Evolutionary conservation across 805 yeast genomes (phyloP).

Genomic region (Kuraishia piskuri): DNA sequence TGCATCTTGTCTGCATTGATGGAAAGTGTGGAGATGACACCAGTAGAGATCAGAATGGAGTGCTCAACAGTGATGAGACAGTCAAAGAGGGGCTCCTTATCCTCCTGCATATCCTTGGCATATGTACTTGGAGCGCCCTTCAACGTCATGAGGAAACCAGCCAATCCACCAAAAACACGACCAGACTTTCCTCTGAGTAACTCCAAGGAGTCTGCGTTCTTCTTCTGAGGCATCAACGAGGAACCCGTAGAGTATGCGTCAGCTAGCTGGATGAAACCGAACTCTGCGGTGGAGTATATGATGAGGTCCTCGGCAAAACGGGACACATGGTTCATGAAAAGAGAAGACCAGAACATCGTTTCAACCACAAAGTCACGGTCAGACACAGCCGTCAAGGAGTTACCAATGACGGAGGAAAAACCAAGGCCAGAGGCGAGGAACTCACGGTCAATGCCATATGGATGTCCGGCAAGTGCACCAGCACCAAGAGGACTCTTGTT

Average conservation of each 20-base stretch:
- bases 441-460: constrained; percentile 97
- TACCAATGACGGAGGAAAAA: constrained; percentile 83
- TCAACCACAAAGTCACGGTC: constrained; percentile 98
- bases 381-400: constrained; percentile 92
- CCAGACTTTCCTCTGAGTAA: constrained; percentile 95
- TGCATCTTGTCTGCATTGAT: constrained; percentile 74
- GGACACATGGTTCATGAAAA: constrained; percentile 93
- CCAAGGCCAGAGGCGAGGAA: constrained; percentile 74
- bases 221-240: constrained; percentile 98
- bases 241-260: constrained; percentile 99
- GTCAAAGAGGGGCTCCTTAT: constrained; percentile 97
- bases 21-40: constrained; percentile 81
- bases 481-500: constrained; percentile 91
- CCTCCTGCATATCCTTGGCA: constrained; percentile 98
- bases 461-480: constrained; percentile 99
- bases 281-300: constrained; percentile 95
- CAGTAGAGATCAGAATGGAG: constrained; percentile 90
- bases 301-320: constrained; percentile 92
- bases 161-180: constrained; percentile 88
- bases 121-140: constrained; percentile 98
- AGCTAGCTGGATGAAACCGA: constrained; percentile 86
- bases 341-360: constrained; percentile 88
- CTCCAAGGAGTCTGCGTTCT: constrained; percentile 95
- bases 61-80: constrained; percentile 85
- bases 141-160: constrained; percentile 93